Conservation (phyloP, 1,284 basidiomycete genomes). For the Boletus semigastroideus region DNA sequence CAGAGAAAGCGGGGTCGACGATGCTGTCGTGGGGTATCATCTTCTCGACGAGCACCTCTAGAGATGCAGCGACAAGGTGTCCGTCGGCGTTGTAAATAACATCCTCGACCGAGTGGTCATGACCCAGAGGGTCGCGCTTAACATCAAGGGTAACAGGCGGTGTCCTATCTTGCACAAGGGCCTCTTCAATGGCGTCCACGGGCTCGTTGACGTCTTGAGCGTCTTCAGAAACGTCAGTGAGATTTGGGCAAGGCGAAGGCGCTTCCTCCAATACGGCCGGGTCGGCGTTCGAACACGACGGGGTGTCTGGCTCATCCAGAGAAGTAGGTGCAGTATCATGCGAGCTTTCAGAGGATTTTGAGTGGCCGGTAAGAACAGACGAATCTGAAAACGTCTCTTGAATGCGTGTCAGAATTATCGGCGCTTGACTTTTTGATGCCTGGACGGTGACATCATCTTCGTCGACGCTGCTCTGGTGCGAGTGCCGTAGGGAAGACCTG, state of each 20-base stretch:
- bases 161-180: constrained; percentile 52
- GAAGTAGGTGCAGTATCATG: constrained; percentile 49
- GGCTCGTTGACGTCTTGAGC: constrained; percentile 36
- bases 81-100: constrained; percentile 91
- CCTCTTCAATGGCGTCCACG: constrained; percentile 48
- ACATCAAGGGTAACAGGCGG: constrained; percentile 48
- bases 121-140: constrained; percentile 52
- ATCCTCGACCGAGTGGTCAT: constrained; percentile 78
- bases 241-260: constrained; percentile 43
- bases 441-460: constrained; percentile 61
- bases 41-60: constrained; percentile 88
- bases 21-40: constrained; percentile 95
- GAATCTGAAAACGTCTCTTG: constrained; percentile 35
- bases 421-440: constrained; percentile 28
- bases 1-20: constrained; percentile 81
- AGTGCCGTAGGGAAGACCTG: constrained; percentile 34
- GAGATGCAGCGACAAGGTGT: constrained; percentile 86
- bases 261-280: constrained; percentile 4
- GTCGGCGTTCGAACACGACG: constrained; percentile 25
- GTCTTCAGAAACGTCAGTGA: constrained; percentile 55
- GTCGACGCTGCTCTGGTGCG: constrained; percentile 34
- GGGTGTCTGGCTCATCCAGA: constrained; percentile 41
- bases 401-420: constrained; percentile 21
- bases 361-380: constrained; percentile 34
- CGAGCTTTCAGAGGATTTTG: constrained; percentile 44